Conservation (phyloP, 1,284 basidiomycete genomes). For the Cutaneotrichosporon sp. region DNA sequence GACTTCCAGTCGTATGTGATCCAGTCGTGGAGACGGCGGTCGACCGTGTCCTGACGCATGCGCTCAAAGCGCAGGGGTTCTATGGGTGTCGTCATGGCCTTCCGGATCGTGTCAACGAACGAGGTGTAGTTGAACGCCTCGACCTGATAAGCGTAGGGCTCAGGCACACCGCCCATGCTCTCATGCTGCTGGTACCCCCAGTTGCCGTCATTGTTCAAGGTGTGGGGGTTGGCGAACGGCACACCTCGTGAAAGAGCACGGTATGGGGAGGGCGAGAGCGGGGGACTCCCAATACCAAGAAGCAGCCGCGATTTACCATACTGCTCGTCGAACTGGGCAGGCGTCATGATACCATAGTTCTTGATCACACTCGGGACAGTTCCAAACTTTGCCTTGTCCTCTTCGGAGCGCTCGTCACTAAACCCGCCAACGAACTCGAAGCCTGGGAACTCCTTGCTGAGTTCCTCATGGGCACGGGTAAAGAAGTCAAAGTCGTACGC, state of each 20-base stretch:
- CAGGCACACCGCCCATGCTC: neutral
- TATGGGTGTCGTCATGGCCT: constrained; percentile 16
- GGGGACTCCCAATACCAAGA: constrained; percentile 24
- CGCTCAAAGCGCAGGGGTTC: constrained; percentile 12
- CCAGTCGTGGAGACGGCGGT: constrained; percentile 15
- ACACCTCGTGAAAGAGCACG: constrained; percentile 6
- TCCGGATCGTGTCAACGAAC: constrained; percentile 17
- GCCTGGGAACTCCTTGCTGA: constrained; percentile 21
- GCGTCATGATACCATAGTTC: constrained; percentile 18
- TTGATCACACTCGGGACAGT: constrained; percentile 15
- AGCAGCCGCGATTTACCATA: constrained; percentile 15
- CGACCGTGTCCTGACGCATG: constrained; percentile 14
- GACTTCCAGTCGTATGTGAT: constrained; percentile 22
- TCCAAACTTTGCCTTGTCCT: constrained; percentile 1
- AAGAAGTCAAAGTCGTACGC: constrained; percentile 9
- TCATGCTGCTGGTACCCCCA: constrained; percentile 4
- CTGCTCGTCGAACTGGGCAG: constrained; percentile 9
- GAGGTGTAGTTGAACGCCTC: constrained; percentile 16
- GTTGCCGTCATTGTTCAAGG: neutral
- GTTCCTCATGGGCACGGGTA: constrained; percentile 13
- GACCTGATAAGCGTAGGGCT: constrained; percentile 22
- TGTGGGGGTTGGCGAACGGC: constrained; percentile 11
- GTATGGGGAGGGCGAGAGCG: constrained; percentile 20
- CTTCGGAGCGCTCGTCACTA: constrained; percentile 11
- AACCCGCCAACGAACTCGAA: constrained; percentile 26